These are phyloP conservation scores for Hypoxylon sp. DNA, from an alignment of 2,329 filamentous ascomycete species.

Conservation along the genomic window DNA sequence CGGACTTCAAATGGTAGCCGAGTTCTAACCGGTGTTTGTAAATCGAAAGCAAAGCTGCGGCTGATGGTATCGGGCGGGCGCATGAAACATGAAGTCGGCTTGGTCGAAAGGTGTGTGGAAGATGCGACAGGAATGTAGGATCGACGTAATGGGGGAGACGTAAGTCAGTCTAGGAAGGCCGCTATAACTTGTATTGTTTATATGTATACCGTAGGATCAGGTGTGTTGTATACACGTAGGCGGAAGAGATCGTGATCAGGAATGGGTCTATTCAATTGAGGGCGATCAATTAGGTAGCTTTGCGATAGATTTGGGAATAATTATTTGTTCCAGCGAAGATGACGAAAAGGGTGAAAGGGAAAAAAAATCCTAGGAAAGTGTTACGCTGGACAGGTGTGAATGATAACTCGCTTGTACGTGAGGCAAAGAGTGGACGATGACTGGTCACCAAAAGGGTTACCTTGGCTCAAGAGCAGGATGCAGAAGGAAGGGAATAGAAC, in stretches of 20 bases:
- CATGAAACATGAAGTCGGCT: conserved; percentile 46
- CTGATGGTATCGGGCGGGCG: conserved; percentile 26
- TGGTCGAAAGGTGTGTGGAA: conserved; percentile 26
- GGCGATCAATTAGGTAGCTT: conserved; percentile 14
- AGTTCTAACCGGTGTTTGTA: conserved; percentile 6
- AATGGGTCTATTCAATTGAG: conserved; percentile 18
- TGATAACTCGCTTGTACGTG: conserved; percentile 13
- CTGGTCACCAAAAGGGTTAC: conserved; percentile 30
- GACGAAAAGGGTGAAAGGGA: conserved; percentile 17
- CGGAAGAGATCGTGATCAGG: conserved; percentile 10
- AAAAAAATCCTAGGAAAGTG: conserved; percentile 19
- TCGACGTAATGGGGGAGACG: conserved; percentile 28
- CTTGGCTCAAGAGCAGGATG: conserved; percentile 14
- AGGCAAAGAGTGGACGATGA: conserved; percentile 36
- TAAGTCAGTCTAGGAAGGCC: conserved; percentile 2
- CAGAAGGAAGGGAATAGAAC: conserved; percentile 20
- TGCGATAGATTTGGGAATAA: conserved; percentile 8
- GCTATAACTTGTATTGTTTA: conserved; percentile 14
- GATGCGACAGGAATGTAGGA: conserved; percentile 43
- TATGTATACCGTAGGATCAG: conserved; percentile 3
- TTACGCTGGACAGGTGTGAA: conserved; percentile 16
- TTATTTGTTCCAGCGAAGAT: conserved; percentile 9
- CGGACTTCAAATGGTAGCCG: conserved; percentile 12
- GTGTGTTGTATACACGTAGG: conserved; percentile 6
- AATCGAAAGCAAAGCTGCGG: conserved; percentile 19